phyloP scores from a whole-genome alignment of 2,329 filamentous ascomycete species.

The Beauveria sp. region DNA sequence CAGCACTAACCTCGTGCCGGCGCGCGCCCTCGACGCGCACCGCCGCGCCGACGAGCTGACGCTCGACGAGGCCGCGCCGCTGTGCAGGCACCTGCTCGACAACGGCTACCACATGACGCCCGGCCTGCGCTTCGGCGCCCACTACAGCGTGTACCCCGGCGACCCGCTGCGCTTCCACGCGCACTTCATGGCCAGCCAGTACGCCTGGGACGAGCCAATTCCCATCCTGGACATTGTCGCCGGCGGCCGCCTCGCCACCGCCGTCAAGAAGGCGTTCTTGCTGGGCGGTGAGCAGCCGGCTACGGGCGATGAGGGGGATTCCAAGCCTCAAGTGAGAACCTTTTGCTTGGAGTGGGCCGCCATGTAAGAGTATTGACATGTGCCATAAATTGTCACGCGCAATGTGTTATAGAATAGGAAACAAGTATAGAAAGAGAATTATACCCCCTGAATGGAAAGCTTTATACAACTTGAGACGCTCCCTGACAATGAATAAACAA shows the following conservation, averaged over 20 bases:
- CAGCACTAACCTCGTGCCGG: constrained; percentile 23
- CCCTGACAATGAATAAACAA: not conserved
- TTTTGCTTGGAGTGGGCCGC: constrained; percentile 93
- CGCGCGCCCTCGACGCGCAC: constrained; percentile 12
- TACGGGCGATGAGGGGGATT: constrained; percentile 16
- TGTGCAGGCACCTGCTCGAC: constrained; percentile 74
- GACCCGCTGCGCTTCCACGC: constrained; percentile 93
- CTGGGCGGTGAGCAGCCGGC: constrained; percentile 59
- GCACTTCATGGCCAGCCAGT: constrained; percentile 80
- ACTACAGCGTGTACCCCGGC: constrained; percentile 91
- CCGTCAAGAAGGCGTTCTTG: constrained; percentile 92
- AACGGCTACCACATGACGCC: constrained; percentile 83
- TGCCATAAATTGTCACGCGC: not conserved
- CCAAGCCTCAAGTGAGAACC: constrained; percentile 47
- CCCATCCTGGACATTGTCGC: constrained; percentile 77
- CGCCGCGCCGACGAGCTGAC: constrained; percentile 13
- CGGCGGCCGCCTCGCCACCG: constrained; percentile 84
- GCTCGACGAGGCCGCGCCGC: constrained; percentile 33
- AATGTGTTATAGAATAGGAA: not conserved
- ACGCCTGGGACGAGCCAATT: constrained; percentile 83
- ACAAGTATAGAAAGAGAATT: not conserved
- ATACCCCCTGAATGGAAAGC: not conserved
- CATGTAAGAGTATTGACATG: constrained; percentile 50
- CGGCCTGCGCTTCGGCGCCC: constrained; percentile 86
- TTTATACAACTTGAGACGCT: not conserved